Percentiles rank a stretch among this genome's conserved stretches.
These are phyloP conservation scores for Balamuthia mandrillaris DNA, from an alignment of 208 protist genomes.

Conservation along the genomic window DNA sequence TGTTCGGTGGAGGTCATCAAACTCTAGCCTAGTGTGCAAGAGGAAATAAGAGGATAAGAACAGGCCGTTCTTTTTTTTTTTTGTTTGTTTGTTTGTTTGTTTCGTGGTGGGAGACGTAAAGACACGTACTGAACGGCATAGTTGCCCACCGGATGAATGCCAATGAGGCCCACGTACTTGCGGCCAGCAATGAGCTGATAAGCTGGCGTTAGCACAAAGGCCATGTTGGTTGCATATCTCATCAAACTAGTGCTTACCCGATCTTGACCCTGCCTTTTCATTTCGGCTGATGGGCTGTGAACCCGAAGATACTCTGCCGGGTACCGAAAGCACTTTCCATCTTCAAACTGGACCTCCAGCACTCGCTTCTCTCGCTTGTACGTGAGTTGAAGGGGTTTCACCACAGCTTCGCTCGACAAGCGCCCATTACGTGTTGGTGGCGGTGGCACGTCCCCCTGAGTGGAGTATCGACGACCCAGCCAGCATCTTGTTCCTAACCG, in stretches of 20 bases:
- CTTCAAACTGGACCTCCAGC: slow-evolving; percentile 21
- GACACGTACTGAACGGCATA: slow-evolving; percentile 46
- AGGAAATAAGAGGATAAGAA: no score
- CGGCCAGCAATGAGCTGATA: slow-evolving; percentile 24
- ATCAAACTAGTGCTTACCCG: not conserved
- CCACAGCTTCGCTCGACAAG: not conserved
- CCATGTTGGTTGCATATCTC: not conserved
- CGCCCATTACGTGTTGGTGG: not conserved
- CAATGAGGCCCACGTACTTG: slow-evolving; percentile 42
- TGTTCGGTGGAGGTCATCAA: slow-evolving; percentile 54
- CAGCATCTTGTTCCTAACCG: not conserved
- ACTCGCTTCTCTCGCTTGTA: not conserved
- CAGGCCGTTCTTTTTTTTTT: no score
- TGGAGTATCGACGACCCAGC: not conserved
- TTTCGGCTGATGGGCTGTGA: slow-evolving; percentile 14
- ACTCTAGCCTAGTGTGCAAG: not conserved
- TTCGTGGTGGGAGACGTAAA: not conserved
- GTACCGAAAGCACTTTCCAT: not conserved
- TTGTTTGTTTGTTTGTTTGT: not conserved
- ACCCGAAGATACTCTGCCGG: slow-evolving; percentile 45
- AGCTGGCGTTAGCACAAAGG: not conserved
- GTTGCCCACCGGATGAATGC: slow-evolving; percentile 44
- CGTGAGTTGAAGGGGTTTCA: not conserved
- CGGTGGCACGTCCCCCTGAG: not conserved
- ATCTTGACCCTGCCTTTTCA: not conserved